Evolutionary conservation across 1,139 yeast species (phyloP).

Genomic region (Yamadazyma songkhlaensis): DNA sequence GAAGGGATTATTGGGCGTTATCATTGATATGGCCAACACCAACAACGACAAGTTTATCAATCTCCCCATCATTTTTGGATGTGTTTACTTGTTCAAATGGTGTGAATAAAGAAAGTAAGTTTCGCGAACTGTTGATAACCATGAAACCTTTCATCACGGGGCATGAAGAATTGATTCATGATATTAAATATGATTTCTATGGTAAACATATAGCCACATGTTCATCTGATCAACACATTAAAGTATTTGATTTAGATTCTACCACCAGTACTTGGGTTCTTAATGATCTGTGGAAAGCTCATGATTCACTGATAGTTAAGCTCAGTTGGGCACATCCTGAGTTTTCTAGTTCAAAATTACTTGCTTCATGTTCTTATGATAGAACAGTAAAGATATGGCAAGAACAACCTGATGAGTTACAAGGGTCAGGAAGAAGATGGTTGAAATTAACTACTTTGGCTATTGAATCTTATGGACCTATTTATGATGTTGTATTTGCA

Average conservation of each 20-base stretch:
- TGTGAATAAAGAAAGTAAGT: too few species aligned
- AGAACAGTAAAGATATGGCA: constrained; percentile 89
- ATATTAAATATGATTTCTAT: constrained; percentile 83
- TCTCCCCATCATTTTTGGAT: not conserved
- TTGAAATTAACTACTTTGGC: constrained; percentile 67
- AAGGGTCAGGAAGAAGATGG: constrained; percentile 83
- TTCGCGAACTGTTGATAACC: constrained; percentile 2
- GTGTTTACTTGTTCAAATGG: not conserved
- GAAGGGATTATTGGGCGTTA: constrained; percentile 34
- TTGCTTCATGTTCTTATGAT: constrained; percentile 89
- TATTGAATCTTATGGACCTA: constrained; percentile 79
- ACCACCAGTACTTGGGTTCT: constrained; percentile 64
- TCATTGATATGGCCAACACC: constrained; percentile 18
- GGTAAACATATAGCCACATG: constrained; percentile 90
- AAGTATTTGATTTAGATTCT: constrained; percentile 73
- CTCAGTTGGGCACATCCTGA: constrained; percentile 95
- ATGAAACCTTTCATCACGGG: constrained; percentile 78
- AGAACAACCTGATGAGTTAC: constrained; percentile 77
- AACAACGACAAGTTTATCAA: constrained; percentile 14
- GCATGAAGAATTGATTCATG: constrained; percentile 89
- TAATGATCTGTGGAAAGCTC: constrained; percentile 92
- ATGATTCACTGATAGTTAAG: constrained; percentile 80
- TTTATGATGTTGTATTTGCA: constrained; percentile 86
- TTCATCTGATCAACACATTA: constrained; percentile 87
- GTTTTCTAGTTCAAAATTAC: constrained; percentile 66